Evolutionary conservation across 805 yeast species (phyloP), one percentile per base, ranked within the genome.

Genomic region (Clavispora fructus): DNA sequence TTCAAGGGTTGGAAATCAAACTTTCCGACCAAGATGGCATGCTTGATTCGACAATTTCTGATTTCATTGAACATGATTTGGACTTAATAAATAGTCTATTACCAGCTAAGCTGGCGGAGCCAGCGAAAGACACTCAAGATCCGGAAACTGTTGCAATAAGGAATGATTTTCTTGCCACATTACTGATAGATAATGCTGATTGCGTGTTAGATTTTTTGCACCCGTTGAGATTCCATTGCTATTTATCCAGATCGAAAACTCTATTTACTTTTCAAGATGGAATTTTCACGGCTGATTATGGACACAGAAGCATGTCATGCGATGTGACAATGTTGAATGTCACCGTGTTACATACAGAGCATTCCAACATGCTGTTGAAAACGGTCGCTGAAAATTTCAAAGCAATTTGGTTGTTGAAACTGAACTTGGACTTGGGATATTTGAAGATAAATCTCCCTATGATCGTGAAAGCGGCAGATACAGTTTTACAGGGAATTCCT

Each of bases 391-490:
- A 45, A 7, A 40, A 48, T 1, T 14, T 41, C 1, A 49, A 45
- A 0, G 57, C 54, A 2, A 19, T 48, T 11, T 41, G 45, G 42
- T 11, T 33, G 4, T 17, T 33, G 12, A 33, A 33, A 11, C 25
- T 33, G n/a, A 33, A 7, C 13, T 5, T 9, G 12, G 37, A 33
- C 9, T 43, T 64, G n/a, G 71, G 70, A 2, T 67, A 59, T 45
- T 53, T 69, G 17, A 67, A 68, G 42, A 42, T 65, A 9, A 57
- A 55, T 26, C 40, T 56, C 4, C 68, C 69, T 4, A 62, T 53
- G 54, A 37, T 64, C 2, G 31, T 59, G 4, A 46, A 45, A 14
- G 48, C 66, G 0, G 14, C 59, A 11, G 59, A 60, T 14, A 46
- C 52, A 7, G 23, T 52, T 7, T 43, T 55, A 17, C 32, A 40